A percentile compares a stretch with the other conserved stretches of the same genome.
phyloP scores from a whole-genome alignment of 139 green algal genomes.

The Desmodesmus armatus region DNA sequence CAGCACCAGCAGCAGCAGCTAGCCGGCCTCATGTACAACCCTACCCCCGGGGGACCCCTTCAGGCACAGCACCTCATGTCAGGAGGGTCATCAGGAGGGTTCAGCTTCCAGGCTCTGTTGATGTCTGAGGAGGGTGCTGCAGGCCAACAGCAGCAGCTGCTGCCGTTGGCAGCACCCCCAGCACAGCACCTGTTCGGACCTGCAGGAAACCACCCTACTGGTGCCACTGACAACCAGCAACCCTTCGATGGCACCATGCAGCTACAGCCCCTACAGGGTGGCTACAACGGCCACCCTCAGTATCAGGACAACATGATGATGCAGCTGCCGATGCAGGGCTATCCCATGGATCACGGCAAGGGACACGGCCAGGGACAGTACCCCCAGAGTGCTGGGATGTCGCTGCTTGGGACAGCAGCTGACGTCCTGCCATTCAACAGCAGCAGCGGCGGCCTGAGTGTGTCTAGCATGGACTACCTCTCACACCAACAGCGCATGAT shows the following conservation, averaged over 20 bases:
- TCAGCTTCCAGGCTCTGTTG: constrained; percentile 10
- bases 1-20: constrained; percentile 26
- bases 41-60: neutral
- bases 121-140: neutral
- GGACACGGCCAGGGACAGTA: no score
- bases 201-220: no score
- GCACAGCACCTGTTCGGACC: no score
- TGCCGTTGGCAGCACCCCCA: neutral
- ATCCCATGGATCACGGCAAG: no score
- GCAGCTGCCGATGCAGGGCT: no score
- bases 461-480: no score
- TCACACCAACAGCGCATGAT: neutral
- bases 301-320: no score
- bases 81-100: neutral
- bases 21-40: neutral
- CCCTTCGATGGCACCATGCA: no score
- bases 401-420: no score
- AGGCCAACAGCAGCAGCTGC: neutral
- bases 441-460: constrained; percentile 5
- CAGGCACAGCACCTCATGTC: neutral
- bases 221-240: no score
- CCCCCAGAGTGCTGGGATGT: no score
- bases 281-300: no score
- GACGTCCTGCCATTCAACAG: neutral
- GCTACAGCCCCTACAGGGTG: neutral